Base-by-base conservation (phyloP, 495 filamentous ascomycete species). In the Penicillium silybi region DNA sequence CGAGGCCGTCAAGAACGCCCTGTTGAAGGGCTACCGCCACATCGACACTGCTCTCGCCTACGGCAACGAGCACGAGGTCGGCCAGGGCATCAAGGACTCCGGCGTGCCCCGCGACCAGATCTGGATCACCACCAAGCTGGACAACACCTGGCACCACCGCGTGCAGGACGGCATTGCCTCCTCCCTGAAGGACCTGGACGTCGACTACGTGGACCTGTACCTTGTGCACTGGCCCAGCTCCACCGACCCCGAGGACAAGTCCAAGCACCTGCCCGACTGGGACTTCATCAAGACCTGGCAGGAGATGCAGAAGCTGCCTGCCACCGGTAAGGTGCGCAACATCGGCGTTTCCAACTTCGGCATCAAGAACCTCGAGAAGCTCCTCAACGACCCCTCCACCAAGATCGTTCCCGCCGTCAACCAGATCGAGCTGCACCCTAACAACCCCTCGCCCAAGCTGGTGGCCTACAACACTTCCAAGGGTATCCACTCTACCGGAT, bases 341-440 rank as follows among this genome's bases (percentile, higher is more conserved):
- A 81, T 85, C 47, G 84, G 83, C 61, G 80, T 86, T 29, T 81
- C 76, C 57, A 85, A 83, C 68, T 84, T 82, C 49, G 80, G 69
- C 51, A 85, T 83, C 64, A 69, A 68, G 62, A 84, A 85, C 66
- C 72, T 83, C 2, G 77, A 81, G 65, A 80, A 61, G 53, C 75
- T 83, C 17, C 68, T 82, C 32, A 78, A 70, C 58, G 72, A 78
- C 50, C 77, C 81, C 48, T 76, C 66, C 57, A 70, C 55, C 54
- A 67, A 82, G 80, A 86, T 84, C 57, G 76, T 86, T 43, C 91
- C 91, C 13, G 86, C 87, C 9, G 89, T 92, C 56, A 95, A 95
- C 80, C 90, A 96, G 75, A 85, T 95, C 64, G 91, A 96, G 70
- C 73, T 92, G n/a, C 89, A 95, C 72, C 89, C 89, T 34, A 83